Evolutionary conservation across 2,329 filamentous ascomycete species (phyloP), one percentile per base, ranked within the genome.

Genomic region (Colletotrichum gigasporum): DNA sequence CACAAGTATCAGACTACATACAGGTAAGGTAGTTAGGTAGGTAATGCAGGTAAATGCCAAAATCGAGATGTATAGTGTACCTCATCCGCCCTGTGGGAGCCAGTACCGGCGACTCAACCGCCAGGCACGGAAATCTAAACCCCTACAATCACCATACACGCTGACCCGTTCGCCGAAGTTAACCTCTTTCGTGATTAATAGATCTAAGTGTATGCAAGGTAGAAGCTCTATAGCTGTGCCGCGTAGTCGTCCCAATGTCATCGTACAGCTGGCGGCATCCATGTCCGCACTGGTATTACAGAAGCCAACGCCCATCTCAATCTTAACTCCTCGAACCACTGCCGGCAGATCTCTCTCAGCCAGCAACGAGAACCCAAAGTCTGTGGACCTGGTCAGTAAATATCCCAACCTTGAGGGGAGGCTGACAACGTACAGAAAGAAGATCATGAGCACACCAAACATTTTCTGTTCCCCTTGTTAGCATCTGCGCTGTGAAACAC

Each of bases 361-460:
- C 85, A 50, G 85, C 84, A 67, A 91, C 87, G 69, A 91, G 82
- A 51, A 91, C 89, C 89, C 89, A 91, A 64, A 91, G 81, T 52
- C 85, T 83, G 71, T 5, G 20, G 7, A 14, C 4, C 28, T 32
- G 18, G 53, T 68, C 26, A 69, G 68, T 28, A 34, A 39, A 9
- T 8, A 34, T 26, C n/a, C 11, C 2, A 12, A 71, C 35, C 7
- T n/a, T 30, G 41, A 55, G 9, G 70, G 66, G 67, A 71, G 44
- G 20, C n/a, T 22, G 6, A 30, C 83, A 80, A 55, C 61, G 6
- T 66, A 87, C 82, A 92, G 80, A 82, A 91, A 93, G 87, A 95
- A 97, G 76, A 97, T 94, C 94, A 97, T 97, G 71, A 98, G 79
- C 51, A 97, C 93, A 65, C 95, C 89, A 78, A 91, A 91, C 89